phyloP scores from a whole-genome alignment of 768 basidiomycete species.

The Mycena latifolia region DNA sequence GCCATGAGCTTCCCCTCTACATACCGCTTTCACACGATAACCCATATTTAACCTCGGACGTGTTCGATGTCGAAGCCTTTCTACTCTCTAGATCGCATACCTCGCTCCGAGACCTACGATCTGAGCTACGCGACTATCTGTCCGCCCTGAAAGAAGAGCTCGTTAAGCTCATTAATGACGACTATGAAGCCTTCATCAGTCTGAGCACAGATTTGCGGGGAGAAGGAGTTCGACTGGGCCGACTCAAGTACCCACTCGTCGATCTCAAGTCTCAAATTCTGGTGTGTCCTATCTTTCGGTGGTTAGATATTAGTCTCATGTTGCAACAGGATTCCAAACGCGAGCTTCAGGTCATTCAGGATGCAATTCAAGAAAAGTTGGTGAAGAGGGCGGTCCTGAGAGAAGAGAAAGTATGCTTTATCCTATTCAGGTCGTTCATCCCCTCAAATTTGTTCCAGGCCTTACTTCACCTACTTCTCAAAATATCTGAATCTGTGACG shows the following conservation, averaged over 20 bases:
- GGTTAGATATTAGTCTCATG: background rate
- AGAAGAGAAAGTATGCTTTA: constrained; percentile 80
- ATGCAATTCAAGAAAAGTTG: constrained; percentile 83
- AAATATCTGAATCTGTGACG: constrained; percentile 91
- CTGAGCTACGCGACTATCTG: constrained; percentile 90
- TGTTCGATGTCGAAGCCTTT: constrained; percentile 89
- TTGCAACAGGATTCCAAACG: constrained; percentile 66
- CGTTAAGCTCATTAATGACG: constrained; percentile 95
- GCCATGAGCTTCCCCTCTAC: constrained; percentile 70
- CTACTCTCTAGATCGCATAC: constrained; percentile 88
- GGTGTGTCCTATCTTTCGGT: constrained; percentile 57
- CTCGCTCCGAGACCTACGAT: constrained; percentile 87
- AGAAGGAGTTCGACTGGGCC: constrained; percentile 79
- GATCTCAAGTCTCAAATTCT: constrained; percentile 74
- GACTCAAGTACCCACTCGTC: constrained; percentile 76
- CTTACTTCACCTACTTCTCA: constrained; percentile 87
- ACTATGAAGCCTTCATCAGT: constrained; percentile 98
- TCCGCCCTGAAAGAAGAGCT: constrained; percentile 90
- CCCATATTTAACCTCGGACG: constrained; percentile 72
- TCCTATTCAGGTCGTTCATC: constrained; percentile 6
- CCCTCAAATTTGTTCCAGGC: constrained; percentile 59
- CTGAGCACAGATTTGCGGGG: constrained; percentile 93
- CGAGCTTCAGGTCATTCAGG: constrained; percentile 76
- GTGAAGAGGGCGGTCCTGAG: constrained; percentile 79
- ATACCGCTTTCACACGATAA: constrained; percentile 86